These are phyloP conservation scores for Metschnikowia drakensbergensis DNA, from an alignment of 805 yeast species.

Conservation along the genomic window DNA sequence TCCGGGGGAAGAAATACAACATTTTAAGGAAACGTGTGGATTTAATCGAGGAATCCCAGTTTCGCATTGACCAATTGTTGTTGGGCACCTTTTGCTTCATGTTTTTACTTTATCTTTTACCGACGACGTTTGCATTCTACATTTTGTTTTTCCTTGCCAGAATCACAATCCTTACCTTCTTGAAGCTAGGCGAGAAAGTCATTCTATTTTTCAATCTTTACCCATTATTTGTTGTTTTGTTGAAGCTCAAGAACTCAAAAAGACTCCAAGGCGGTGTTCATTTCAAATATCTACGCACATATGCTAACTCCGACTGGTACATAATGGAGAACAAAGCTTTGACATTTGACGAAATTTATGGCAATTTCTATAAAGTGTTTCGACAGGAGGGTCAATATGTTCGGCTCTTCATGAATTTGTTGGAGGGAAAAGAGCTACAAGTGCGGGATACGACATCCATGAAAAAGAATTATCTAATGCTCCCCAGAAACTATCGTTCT, in stretches of 20 bases:
- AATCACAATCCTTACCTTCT: conserved; percentile 44
- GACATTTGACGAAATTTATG: conserved; percentile 33
- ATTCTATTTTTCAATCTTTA: conserved; percentile 72
- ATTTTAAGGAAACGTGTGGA: conserved; percentile 83
- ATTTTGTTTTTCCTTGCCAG: conserved; percentile 62
- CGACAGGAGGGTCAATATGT: conserved; percentile 17
- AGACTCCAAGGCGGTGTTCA: conserved; percentile 53
- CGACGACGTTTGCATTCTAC: conserved; percentile 86
- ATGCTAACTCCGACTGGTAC: conserved; percentile 23
- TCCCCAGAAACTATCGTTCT: conserved; percentile 12
- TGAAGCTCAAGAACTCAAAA: conserved; percentile 75
- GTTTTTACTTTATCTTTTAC: conserved; percentile 69
- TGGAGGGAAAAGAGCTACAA: conserved; percentile 14
- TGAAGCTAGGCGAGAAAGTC: conserved; percentile 53
- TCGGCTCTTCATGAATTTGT: conserved; percentile 14
- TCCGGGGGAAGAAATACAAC: conserved; percentile 86
- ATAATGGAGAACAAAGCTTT: conserved; percentile 36
- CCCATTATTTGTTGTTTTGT: conserved; percentile 78
- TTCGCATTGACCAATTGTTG: conserved; percentile 80
- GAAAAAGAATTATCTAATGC: conserved; percentile 18
- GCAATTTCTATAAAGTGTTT: conserved; percentile 23
- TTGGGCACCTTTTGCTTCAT: conserved; percentile 88
- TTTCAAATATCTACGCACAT: conserved; percentile 23
- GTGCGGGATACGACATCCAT: conserved; percentile 12
- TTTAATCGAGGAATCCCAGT: conserved; percentile 52